phyloP scores from a whole-genome alignment of 805 yeast genomes.

The Myxozyma geophila region DNA sequence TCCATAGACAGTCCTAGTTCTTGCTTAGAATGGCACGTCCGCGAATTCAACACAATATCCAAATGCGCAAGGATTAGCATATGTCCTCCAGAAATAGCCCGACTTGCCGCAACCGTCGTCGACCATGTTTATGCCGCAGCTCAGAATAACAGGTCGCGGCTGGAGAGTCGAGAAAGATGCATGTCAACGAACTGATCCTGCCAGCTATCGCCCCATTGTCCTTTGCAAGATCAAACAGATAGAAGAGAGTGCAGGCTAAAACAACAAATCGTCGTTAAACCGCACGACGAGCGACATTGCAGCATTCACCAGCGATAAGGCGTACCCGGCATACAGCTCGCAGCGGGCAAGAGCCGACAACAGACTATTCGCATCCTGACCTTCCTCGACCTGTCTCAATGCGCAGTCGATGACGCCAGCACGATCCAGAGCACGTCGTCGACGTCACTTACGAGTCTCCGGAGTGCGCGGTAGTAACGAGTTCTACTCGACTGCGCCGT shows the following conservation, averaged over 20 bases:
- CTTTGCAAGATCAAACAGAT: constrained; percentile 12
- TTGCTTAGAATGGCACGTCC: constrained; percentile 6
- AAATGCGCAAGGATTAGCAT: constrained; percentile 18
- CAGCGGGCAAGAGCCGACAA: constrained; percentile 4
- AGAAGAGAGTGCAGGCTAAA: constrained; percentile 9
- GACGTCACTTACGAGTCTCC: constrained; percentile 7
- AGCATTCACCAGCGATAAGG: neutral
- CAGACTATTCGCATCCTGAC: neutral
- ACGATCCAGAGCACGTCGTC: constrained; percentile 21
- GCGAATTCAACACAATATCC: constrained; percentile 14
- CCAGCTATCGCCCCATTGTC: constrained; percentile 22
- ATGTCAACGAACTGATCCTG: neutral
- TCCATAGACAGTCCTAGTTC: neutral
- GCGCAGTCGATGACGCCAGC: constrained; percentile 16
- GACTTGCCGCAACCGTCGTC: constrained; percentile 7
- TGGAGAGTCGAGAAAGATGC: constrained; percentile 9
- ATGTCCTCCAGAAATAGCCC: neutral
- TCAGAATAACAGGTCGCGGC: neutral
- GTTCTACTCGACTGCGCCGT: too few relatives aligned
- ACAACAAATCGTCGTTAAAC: neutral
- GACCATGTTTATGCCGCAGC: neutral
- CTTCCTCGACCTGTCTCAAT: neutral
- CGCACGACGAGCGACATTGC: neutral
- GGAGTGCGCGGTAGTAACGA: neutral
- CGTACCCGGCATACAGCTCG: constrained; percentile 10